Base-by-base conservation (phyloP, 345 rosid genomes). In the Eucalyptus cloeziana region DNA sequence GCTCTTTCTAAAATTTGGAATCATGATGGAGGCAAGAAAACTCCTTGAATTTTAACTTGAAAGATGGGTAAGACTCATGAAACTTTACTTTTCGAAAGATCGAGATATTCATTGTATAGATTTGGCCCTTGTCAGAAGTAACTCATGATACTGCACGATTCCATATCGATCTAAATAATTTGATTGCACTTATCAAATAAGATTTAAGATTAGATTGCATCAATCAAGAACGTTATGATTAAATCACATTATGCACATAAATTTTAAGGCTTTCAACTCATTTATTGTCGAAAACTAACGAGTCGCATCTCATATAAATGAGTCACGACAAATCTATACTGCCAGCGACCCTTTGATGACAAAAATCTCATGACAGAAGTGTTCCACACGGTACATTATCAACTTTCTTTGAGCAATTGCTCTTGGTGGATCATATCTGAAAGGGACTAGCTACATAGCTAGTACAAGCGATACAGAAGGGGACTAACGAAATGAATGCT, bases 181-280 rank as follows among this genome's bases (percentile, higher is more conserved):
- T 33, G 13, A 71, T 19, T 37, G 13, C 13, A 37, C 25, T 76
- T 10, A 21, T 40, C 14, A 2, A 76, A 76, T 76, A 76, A 76
- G 3, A 21, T 40, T 76, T 22, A 21, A 10, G 4, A 40, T 40
- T 40, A 12, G 15, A 76, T 40, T 2, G 14, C 3, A 40, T 21
- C 30, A 43, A 40, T 21, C 1, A 7, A 40, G 8, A 76, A 40
- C 0, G 16, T 76, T 76, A 40, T 22, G 47, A 76, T 44, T 40
- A 3, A 1, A 43, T 2, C 8, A 9, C 15, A 40, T 33, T 9
- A 17, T 22, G 15, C 9, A 21, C 8, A 6, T 76, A 21, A 10
- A 19, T 76, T 37, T 40, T 10, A 22, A 8, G 30, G 6, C 47
- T 37, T 76, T 21, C 0, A 1, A 44, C 1, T 6, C 8, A 11